Base-by-base conservation (phyloP, 2,329 filamentous ascomycete genomes). In the Sporothrix pseudoabietina region DNA sequence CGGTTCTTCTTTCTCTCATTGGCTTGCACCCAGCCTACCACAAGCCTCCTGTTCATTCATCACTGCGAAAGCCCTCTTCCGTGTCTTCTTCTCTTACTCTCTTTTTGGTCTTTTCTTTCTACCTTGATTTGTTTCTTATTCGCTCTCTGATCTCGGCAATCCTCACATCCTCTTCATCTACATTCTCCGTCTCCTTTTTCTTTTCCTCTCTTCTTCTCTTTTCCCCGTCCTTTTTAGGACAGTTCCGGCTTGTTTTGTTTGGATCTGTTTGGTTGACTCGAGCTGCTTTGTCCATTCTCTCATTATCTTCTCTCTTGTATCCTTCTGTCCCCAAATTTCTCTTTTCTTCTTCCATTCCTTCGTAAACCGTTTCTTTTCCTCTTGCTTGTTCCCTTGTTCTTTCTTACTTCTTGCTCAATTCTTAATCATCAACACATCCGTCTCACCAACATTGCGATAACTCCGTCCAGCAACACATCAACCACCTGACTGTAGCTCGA, bases 251-350 rank as follows among this genome's bases (percentile, higher is more conserved):
- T 68, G 65, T 68, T 54, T 69, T 69, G 66, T 69, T 68, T 72
- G 54, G 71, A 55, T 26, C n/a, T 30, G 54, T 52, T 73, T 65
- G 71, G 71, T 73, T 69, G 71, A 73, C 30, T 52, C 65, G 71
- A 73, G 63, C 41, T 69, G 41, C 32, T 57, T 32, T 41, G 32
- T 35, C 55, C 19, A 35, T 54, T 66, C 41, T 59, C 54, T 19
- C 16, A 22, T n/a, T n/a, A 26, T n/a, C 44, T 44, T 26, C 9
- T 66, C 63, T 41, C 9, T 32, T 49, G n/a, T 19, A 10, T 61
- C 35, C 19, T 44, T 26, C 6, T 19, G 14, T 22, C 22, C 6
- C 49, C 39, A n/a, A 52, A 52, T 26, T 49, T 12, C 32, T 61
- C 55, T 32, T 57, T 61, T 32, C 22, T 68, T 54, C 22, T 63